Conservation (phyloP, 306 rosid genomes). For the Chamaecrista fasciculata region DNA sequence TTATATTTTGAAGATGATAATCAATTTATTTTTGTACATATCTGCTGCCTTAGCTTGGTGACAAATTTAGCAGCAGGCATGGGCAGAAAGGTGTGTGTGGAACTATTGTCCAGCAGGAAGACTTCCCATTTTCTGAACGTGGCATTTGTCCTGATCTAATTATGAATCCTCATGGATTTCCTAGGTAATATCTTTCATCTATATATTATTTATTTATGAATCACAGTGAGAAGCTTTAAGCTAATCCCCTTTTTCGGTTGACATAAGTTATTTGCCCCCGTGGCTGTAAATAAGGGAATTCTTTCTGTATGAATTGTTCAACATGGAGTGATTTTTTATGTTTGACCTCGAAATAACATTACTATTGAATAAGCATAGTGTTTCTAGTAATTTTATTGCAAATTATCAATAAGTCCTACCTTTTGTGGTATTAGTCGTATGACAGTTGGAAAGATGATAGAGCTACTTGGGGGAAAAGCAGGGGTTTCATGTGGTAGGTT, state of each 20-base stretch:
- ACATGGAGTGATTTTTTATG: neutral
- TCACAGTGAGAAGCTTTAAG: neutral
- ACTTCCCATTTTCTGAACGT: constrained; percentile 92
- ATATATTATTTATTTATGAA: neutral
- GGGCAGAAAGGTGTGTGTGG: constrained; percentile 99
- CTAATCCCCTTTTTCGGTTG: neutral
- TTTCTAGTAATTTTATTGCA: neutral
- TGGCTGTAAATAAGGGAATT: too few species aligned
- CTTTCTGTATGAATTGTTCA: neutral
- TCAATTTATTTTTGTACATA: constrained; percentile 26
- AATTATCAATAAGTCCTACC: neutral
- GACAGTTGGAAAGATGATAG: constrained; percentile 99
- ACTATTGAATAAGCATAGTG: neutral
- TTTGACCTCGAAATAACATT: neutral
- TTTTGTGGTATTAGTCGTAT: constrained; percentile 67
- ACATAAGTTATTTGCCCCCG: neutral
- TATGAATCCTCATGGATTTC: constrained; percentile 99
- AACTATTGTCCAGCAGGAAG: constrained; percentile 92
- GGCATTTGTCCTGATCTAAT: constrained; percentile 98
- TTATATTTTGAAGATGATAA: constrained; percentile 12
- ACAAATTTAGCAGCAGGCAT: constrained; percentile 98
- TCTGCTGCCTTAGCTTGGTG: constrained; percentile 64
- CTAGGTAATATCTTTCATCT: constrained; percentile 54
- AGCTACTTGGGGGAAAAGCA: constrained; percentile 95
- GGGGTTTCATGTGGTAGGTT: constrained; percentile 97